Evolutionary conservation across 208 protist species (phyloP).

Genomic region (Entamoeba moshkovskii): DNA sequence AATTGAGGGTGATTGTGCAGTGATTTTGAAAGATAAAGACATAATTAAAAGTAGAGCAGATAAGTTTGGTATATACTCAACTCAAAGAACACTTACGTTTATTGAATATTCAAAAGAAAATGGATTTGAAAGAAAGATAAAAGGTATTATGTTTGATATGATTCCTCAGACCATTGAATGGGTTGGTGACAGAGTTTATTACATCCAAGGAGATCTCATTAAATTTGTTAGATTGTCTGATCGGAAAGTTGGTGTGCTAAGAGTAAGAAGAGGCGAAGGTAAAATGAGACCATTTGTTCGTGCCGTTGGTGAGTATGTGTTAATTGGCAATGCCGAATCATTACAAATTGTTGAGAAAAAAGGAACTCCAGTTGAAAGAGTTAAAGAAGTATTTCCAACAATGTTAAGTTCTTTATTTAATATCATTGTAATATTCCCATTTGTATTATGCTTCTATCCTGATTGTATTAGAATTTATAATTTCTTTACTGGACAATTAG

Average conservation of each 20-base stretch:
- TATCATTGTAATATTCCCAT: background rate
- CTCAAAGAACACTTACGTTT: background rate
- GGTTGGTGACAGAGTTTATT: background rate
- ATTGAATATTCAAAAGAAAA: background rate
- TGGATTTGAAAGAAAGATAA: background rate
- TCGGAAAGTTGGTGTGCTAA: background rate
- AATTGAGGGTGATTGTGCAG: background rate
- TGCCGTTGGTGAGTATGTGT: background rate
- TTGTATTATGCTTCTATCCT: background rate
- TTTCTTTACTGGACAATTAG: background rate
- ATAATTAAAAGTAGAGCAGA: background rate
- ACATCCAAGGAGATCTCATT: background rate
- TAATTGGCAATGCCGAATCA: background rate
- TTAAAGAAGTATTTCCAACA: background rate
- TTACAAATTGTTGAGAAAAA: background rate
- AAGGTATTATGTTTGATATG: background rate
- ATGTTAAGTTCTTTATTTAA: background rate
- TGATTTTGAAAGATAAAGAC: background rate
- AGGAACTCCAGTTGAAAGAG: background rate
- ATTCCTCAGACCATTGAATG: background rate
- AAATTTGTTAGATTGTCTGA: background rate
- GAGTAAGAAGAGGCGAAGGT: background rate
- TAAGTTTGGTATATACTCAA: background rate
- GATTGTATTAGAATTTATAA: background rate
- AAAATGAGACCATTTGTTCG: background rate